These are phyloP conservation scores for Dianthus caryophyllus DNA, from an alignment of 148 eudicot species.

Conservation along the genomic window DNA sequence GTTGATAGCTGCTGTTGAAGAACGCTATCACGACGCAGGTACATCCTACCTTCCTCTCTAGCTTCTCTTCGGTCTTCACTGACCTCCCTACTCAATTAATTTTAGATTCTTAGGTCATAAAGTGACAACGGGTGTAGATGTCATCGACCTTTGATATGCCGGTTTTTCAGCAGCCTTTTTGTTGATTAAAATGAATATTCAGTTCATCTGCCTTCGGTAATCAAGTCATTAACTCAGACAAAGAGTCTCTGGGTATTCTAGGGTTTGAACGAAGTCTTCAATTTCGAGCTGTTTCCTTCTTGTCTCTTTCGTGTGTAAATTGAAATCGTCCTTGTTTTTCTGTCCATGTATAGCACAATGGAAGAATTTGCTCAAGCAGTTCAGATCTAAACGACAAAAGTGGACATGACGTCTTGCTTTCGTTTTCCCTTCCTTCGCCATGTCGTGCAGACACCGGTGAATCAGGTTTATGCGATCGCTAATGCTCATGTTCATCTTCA, in stretches of 20 bases:
- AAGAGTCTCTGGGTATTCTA: neutral
- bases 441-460: conserved; percentile 3
- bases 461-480: neutral
- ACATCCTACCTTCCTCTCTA: neutral
- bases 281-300: neutral
- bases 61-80: neutral
- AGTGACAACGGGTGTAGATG: neutral
- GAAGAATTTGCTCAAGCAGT: conserved; percentile 81
- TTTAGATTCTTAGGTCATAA: conserved; percentile 2
- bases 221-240: neutral
- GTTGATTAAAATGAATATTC: neutral
- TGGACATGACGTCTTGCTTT: conserved; percentile 40
- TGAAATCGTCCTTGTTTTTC: neutral
- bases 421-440: neutral
- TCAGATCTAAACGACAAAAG: conserved; percentile 58
- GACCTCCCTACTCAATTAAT: neutral
- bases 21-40: conserved; percentile 92
- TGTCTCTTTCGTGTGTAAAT: neutral
- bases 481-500: neutral
- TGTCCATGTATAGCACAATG: conserved; percentile 58
- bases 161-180: neutral
- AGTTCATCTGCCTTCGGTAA: neutral
- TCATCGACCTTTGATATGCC: neutral
- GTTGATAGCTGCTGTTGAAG: conserved; percentile 85
- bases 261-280: neutral